Percentiles rank a stretch among this genome's conserved stretches.
Evolutionary conservation across 495 filamentous ascomycete species (phyloP).

Genomic region (Talaromyces nanjingensis): DNA sequence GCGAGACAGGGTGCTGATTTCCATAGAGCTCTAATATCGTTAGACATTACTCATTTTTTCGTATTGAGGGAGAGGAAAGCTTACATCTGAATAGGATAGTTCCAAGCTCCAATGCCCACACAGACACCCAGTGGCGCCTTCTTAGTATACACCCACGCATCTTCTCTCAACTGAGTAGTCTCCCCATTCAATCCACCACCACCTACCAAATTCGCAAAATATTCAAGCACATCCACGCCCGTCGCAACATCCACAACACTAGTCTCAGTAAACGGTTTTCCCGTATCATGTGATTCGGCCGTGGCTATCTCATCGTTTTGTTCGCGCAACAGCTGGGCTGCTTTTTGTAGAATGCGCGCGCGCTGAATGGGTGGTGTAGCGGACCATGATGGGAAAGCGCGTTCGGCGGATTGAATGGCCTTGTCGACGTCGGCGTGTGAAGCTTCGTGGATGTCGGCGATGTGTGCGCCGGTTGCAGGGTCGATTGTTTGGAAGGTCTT

Average conservation of each 20-base stretch:
- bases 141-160: constrained; percentile 68
- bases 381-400: constrained; percentile 62
- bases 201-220: constrained; percentile 65
- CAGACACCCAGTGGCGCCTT: constrained; percentile 72
- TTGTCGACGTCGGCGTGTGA: constrained; percentile 57
- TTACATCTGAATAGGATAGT: constrained; percentile 78
- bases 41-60: not conserved
- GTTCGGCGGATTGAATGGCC: constrained; percentile 53
- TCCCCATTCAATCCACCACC: constrained; percentile 65
- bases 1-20: constrained; percentile 77
- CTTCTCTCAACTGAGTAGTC: constrained; percentile 57
- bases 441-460: constrained; percentile 59
- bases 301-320: constrained; percentile 64
- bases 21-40: constrained; percentile 57
- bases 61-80: not conserved
- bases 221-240: constrained; percentile 70
- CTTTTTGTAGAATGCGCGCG: constrained; percentile 63
- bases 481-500: constrained; percentile 60
- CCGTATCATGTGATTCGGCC: constrained; percentile 65
- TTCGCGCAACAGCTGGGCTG: constrained; percentile 56
- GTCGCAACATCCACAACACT: constrained; percentile 68
- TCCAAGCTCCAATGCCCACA: constrained; percentile 76
- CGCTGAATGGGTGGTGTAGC: constrained; percentile 55
- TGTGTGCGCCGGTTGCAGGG: constrained; percentile 55
- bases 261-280: constrained; percentile 69